Base-by-base conservation (phyloP, 2,329 filamentous ascomycete species). In the Alternaria hordeiaustralica region DNA sequence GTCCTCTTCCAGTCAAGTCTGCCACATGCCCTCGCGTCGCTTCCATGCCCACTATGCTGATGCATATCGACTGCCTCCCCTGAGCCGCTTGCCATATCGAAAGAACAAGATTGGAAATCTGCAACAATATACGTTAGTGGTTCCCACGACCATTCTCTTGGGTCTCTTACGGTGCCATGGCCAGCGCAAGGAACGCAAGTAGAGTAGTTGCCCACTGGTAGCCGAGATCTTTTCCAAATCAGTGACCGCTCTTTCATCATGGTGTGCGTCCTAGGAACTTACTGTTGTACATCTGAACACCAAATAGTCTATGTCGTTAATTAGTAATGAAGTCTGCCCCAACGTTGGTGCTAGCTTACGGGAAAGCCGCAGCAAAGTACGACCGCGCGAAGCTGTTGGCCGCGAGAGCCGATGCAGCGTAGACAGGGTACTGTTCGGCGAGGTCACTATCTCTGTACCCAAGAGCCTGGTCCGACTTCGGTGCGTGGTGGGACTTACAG, bases 201-300 rank as follows among this genome's bases (percentile, higher is more conserved):
- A 85, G 56, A 20, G 79, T 80, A 59, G 80, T 81, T 57, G 84
- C 84, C 84, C 84, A 85, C 67, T 85, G 83, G 71, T 84, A 84
- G 50, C 84, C 83, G 60, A 85, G 65, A 78, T 75, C 75, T 73
- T 69, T 70, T 70, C 73, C 72, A 65, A 53, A 75, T 80, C 73
- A 82, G 80, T 83, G 78, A 83, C 82, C 81, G 82, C 80, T 74
- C 79, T 78, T 82, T 81, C 76, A 65, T 62, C 60, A 60, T 55
- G 55, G 63, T 65, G 57, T 66, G 36, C 56, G 30, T 71, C 69
- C 67, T 58, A 64, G 63, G 79, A 30, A 82, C 83, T 79, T 75
- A 84, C 83, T 79, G 71, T 84, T 76, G 77, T 82, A 85, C 82
- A 85, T 83, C 71, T 85, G 84, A n/a, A 84, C 79, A 58, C 84